Percentiles rank a stretch among this genome's conserved stretches.
Conservation (phyloP, 768 basidiomycete genomes). For the Pleurotus djamor region DNA sequence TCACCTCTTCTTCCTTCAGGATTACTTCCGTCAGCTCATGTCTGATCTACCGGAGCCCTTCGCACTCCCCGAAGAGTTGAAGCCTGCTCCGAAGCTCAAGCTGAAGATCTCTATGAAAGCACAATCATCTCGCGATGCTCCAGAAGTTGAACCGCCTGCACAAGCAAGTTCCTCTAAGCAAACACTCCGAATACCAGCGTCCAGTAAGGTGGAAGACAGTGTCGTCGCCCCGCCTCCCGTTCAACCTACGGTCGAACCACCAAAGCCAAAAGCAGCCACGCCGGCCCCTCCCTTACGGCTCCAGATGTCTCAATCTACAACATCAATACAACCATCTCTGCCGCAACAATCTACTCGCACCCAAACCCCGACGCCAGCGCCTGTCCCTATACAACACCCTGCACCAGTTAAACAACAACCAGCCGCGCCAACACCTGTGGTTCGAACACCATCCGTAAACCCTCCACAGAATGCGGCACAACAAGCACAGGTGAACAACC, state of each 20-base stretch:
- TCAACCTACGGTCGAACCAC: conserved; percentile 26
- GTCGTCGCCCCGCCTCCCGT: conserved; percentile 12
- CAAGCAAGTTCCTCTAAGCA: conserved; percentile 14
- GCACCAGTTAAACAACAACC: neutral
- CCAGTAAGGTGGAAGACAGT: conserved; percentile 7
- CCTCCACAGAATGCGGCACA: neutral
- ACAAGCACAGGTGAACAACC: neutral
- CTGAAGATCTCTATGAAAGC: conserved; percentile 59
- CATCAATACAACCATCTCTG: conserved; percentile 36
- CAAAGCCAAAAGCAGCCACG: conserved; percentile 7
- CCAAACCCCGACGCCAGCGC: neutral
- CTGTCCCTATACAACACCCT: neutral
- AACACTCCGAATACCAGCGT: conserved; percentile 35
- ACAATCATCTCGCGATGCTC: conserved; percentile 22
- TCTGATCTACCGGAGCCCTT: conserved; percentile 71
- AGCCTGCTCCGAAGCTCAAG: conserved; percentile 64
- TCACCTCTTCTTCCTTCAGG: no score
- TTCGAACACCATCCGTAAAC: neutral
- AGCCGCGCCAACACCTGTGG: neutral
- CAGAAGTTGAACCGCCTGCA: conserved; percentile 12
- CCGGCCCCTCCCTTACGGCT: conserved; percentile 17
- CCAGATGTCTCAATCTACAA: conserved; percentile 17
- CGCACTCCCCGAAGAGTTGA: conserved; percentile 61
- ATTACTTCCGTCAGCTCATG: conserved; percentile 74
- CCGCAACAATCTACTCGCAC: conserved; percentile 26